Conservation (phyloP, 805 yeast genomes). For the Candida sonorensis region DNA sequence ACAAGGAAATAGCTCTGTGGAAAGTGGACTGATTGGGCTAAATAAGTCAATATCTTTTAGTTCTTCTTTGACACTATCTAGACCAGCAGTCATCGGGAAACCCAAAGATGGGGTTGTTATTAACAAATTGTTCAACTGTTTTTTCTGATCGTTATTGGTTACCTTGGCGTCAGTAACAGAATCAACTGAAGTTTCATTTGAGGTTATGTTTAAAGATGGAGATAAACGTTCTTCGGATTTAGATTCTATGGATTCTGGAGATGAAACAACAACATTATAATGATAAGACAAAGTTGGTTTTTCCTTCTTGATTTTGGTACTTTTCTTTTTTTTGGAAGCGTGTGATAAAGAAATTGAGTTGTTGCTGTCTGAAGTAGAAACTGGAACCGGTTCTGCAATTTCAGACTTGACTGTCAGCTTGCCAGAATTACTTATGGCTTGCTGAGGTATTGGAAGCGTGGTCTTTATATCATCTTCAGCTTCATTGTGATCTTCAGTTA, state of each 20-base stretch:
- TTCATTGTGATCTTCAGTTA: slow-evolving; percentile 29
- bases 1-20: neutral
- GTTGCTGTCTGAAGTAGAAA: too few relatives aligned
- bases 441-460: too few relatives aligned
- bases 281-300: slow-evolving; percentile 6
- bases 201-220: too few relatives aligned
- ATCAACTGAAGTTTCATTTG: too few relatives aligned
- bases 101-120: slow-evolving; percentile 1
- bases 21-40: slow-evolving; percentile 11
- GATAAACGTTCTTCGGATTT: too few relatives aligned
- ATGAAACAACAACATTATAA: slow-evolving; percentile 13
- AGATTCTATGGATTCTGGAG: slow-evolving; percentile 22
- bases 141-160: too few relatives aligned
- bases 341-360: slow-evolving; percentile 1
- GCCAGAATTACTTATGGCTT: too few relatives aligned
- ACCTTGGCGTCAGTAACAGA: too few relatives aligned
- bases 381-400: too few relatives aligned
- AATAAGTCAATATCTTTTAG: slow-evolving; percentile 9
- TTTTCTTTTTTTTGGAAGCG: slow-evolving; percentile 2
- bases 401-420: too few relatives aligned
- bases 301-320: slow-evolving; percentile 2
- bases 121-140: slow-evolving; percentile 16
- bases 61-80: slow-evolving; percentile 18
- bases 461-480: too few relatives aligned
- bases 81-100: neutral